Conservation (phyloP, 371 early-diverging fungal species). For the Mortierella sp. region DNA sequence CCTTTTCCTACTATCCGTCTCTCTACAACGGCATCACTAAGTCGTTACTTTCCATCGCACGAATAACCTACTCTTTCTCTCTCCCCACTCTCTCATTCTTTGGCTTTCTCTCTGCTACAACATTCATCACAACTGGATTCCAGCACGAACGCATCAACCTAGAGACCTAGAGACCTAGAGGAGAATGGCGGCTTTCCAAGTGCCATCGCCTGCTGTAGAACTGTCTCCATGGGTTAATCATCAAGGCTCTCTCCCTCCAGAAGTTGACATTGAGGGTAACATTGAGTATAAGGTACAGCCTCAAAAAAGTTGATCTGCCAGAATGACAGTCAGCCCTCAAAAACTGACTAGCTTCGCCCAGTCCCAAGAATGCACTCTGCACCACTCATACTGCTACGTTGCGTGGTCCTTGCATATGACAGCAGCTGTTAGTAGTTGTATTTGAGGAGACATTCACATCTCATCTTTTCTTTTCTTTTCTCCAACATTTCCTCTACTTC, state of each 20-base stretch:
- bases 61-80: not conserved
- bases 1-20: not conserved
- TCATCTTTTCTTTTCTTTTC: not conserved
- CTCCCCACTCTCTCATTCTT: not conserved
- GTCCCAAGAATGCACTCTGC: too few relatives aligned
- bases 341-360: conserved; percentile 14
- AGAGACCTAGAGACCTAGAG: conserved; percentile 9
- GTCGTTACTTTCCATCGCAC: not conserved
- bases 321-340: not conserved
- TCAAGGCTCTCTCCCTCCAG: conserved; percentile 77
- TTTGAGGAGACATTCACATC: too few relatives aligned
- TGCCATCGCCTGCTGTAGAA: conserved; percentile 27
- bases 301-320: not conserved
- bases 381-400: too few relatives aligned
- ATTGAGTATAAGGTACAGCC: conserved; percentile 85
- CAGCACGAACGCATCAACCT: not conserved
- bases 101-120: not conserved
- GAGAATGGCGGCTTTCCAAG: conserved; percentile 44
- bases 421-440: too few relatives aligned
- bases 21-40: not conserved
- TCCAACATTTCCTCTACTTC: not conserved
- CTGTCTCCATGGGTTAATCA: conserved; percentile 52
- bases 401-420: too few relatives aligned
- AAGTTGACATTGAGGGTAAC: conserved; percentile 87
- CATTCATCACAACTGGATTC: conserved; percentile 1